Percentiles rank a stretch among this genome's conserved stretches.
Evolutionary conservation across 345 rosid genomes (phyloP).

Genomic region (Mercurialis annua): DNA sequence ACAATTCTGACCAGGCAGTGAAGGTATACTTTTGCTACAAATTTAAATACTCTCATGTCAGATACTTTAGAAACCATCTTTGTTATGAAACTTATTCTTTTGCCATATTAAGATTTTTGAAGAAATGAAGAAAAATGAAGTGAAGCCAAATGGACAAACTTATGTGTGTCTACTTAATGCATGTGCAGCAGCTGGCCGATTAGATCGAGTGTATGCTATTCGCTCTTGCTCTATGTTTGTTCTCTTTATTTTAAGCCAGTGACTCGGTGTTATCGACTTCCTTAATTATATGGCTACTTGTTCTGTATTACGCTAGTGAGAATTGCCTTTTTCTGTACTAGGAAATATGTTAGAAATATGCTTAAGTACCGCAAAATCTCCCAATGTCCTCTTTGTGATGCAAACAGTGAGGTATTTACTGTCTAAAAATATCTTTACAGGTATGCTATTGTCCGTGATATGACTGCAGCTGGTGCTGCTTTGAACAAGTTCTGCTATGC

Average conservation of each 20-base stretch:
- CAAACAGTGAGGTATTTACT: too few relatives aligned
- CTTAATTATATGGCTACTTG: not conserved
- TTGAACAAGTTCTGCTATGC: slow-evolving; percentile 97
- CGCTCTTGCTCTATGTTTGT: slow-evolving; percentile 19
- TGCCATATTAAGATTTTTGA: slow-evolving; percentile 54
- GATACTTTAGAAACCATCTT: not conserved
- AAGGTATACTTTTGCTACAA: slow-evolving; percentile 37
- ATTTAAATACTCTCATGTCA: not conserved
- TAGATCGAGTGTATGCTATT: slow-evolving; percentile 80
- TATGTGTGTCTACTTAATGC: slow-evolving; percentile 80
- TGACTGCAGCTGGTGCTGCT: slow-evolving; percentile 95
- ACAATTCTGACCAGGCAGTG: slow-evolving; percentile 64
- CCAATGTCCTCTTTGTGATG: too few relatives aligned
- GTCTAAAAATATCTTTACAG: too few relatives aligned
- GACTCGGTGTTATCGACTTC: slow-evolving; percentile 9
- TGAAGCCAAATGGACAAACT: slow-evolving; percentile 92
- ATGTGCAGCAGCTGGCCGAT: slow-evolving; percentile 80
- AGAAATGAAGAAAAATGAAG: slow-evolving; percentile 87
- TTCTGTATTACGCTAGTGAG: not conserved
- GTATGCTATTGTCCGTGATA: slow-evolving; percentile 85
- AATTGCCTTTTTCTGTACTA: not conserved
- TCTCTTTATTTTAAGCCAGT: slow-evolving; percentile 8
- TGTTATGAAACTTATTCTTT: not conserved
- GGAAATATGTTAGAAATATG: not conserved
- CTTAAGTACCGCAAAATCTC: too few relatives aligned